phyloP scores from a whole-genome alignment of 331 rosid genomes.

The Acacia pycnantha region DNA sequence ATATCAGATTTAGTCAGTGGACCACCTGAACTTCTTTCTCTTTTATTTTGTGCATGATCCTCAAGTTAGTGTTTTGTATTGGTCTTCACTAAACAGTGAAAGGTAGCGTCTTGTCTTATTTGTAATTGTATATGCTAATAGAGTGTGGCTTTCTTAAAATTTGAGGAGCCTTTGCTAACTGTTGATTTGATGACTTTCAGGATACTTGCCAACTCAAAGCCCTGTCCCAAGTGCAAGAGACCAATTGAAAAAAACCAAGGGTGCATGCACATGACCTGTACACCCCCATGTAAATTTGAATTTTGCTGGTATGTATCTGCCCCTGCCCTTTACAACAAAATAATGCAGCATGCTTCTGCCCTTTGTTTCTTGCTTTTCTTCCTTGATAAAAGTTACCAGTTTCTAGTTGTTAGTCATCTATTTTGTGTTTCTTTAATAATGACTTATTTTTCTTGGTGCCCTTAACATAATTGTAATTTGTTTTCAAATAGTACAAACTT shows the following conservation, averaged over 20 bases:
- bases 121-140: background rate
- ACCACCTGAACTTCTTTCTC: background rate
- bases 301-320: conserved; percentile 66
- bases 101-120: background rate
- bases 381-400: background rate
- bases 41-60: background rate
- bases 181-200: conserved; percentile 36
- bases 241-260: conserved; percentile 80
- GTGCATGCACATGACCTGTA: conserved; percentile 85
- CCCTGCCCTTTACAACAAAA: background rate
- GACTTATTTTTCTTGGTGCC: background rate
- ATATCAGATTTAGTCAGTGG: background rate
- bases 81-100: background rate
- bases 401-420: background rate
- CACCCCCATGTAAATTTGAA: conserved; percentile 82
- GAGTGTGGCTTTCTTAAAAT: background rate
- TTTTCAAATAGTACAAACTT: background rate
- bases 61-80: background rate
- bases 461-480: background rate
- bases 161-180: conserved; percentile 20
- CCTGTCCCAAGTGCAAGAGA: conserved; percentile 84
- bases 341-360: background rate
- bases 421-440: background rate
- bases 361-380: background rate
- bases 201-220: conserved; percentile 69